Conservation (phyloP, 192 early-diverging fungal species). For the Chytriomyces sp. region DNA sequence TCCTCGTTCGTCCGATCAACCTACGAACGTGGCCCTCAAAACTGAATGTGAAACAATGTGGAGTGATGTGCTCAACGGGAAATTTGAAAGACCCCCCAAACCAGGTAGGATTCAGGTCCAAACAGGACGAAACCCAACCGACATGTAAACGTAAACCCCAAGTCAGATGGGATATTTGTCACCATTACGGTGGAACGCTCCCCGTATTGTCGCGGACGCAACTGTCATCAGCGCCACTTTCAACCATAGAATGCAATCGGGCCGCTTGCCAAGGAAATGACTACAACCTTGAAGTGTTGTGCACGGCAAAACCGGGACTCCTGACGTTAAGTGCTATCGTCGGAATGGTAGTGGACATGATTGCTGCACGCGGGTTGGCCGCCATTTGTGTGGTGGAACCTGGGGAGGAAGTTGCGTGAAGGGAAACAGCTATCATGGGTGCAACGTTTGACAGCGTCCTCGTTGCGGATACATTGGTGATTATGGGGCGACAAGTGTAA, state of each 20-base stretch:
- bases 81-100: neutral
- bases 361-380: neutral
- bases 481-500: too few relatives aligned
- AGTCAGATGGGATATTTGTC: conserved; percentile 22
- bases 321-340: neutral
- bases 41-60: neutral
- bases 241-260: neutral
- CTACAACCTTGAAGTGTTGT: conserved; percentile 9
- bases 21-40: conserved; percentile 3
- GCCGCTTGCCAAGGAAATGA: conserved; percentile 18
- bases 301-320: neutral
- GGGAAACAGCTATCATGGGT: too few relatives aligned
- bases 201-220: neutral
- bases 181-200: neutral
- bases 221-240: neutral
- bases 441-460: too few relatives aligned
- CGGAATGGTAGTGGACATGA: neutral
- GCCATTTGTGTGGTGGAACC: neutral
- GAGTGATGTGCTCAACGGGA: neutral
- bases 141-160: too few relatives aligned
- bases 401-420: too few relatives aligned
- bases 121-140: too few relatives aligned
- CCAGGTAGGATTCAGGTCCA: too few relatives aligned
- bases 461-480: too few relatives aligned
- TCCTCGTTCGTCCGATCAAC: too few relatives aligned